Evolutionary conservation across 495 filamentous ascomycete species (phyloP).

Genomic region (Paragyromitra xinjiangensis): DNA sequence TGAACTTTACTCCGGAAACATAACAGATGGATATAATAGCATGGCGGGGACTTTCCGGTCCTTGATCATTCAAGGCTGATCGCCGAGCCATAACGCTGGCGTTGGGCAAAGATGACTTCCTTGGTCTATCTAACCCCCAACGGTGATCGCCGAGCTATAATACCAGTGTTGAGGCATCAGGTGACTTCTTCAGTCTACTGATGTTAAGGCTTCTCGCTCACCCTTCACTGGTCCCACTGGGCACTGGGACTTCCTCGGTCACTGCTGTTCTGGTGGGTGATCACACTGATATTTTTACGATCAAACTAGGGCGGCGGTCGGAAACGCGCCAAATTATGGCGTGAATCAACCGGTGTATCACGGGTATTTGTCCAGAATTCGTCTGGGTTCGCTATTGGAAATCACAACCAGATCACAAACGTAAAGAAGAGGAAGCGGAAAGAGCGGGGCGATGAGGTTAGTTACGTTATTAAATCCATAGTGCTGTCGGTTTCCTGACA

Average conservation of each 20-base stretch:
- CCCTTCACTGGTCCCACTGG: conserved; percentile 17
- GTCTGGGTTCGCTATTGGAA: not conserved
- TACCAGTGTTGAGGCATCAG: conserved; percentile 32
- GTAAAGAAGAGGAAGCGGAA: not conserved
- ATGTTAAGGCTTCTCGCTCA: conserved; percentile 40
- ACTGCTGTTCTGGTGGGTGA: not conserved
- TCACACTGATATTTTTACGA: not conserved
- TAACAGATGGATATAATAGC: not conserved
- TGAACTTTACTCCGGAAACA: not conserved
- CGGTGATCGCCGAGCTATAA: conserved; percentile 22
- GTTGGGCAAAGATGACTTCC: conserved; percentile 19
- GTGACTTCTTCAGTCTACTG: conserved; percentile 29
- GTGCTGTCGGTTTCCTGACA: not conserved
- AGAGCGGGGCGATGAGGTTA: conserved; percentile 6
- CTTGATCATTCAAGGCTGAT: conserved; percentile 9
- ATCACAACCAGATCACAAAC: not conserved
- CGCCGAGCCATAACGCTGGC: not conserved
- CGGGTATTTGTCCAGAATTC: conserved; percentile 11
- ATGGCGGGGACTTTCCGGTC: conserved; percentile 3
- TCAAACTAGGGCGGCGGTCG: conserved; percentile 22
- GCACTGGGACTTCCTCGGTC: conserved; percentile 25
- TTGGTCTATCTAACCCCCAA: conserved; percentile 13
- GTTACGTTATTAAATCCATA: not conserved
- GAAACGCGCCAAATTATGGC: conserved; percentile 4
- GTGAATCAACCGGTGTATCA: not conserved